Percentiles rank a stretch among this genome's conserved stretches.
phyloP scores from a whole-genome alignment of 306 rosid genomes.

The Albizia julibrissin region DNA sequence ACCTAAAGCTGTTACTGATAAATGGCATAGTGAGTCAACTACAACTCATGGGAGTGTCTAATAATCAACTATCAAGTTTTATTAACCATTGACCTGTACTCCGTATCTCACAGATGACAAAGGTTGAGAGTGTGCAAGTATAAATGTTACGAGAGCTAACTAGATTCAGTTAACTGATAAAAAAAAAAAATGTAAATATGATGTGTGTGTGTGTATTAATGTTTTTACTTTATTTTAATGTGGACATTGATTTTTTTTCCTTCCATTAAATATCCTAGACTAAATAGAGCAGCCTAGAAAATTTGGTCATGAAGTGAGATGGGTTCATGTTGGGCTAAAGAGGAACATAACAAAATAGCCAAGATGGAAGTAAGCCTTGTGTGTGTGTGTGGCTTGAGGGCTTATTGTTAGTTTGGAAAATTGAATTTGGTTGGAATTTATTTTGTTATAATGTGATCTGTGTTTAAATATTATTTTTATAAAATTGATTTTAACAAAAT shows the following conservation, averaged over 20 bases:
- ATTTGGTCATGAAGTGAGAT: neutral
- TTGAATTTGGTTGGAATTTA: neutral
- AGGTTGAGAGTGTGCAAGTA: neutral
- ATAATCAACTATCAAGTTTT: neutral
- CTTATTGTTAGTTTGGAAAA: neutral
- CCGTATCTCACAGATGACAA: neutral
- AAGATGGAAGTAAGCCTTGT: neutral
- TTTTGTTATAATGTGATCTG: neutral
- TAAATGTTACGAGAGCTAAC: neutral
- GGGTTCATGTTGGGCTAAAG: neutral
- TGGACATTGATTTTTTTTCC: neutral
- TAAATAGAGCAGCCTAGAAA: neutral
- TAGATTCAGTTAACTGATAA: neutral
- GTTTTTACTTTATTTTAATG: neutral
- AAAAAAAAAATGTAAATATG: neutral
- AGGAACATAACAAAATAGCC: neutral
- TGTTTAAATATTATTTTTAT: neutral
- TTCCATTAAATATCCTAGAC: neutral
- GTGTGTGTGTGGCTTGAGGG: neutral
- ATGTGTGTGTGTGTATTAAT: neutral
- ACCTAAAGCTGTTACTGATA: slow-evolving; percentile 39
- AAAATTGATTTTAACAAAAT: too few relatives aligned
- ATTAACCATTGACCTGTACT: neutral
- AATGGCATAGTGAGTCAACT: slow-evolving; percentile 43
- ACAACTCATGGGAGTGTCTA: slow-evolving; percentile 37